Evolutionary conservation across 345 rosid genomes (phyloP), one percentile per base, ranked within the genome.

Genomic region (Abelmoschus esculentus): DNA sequence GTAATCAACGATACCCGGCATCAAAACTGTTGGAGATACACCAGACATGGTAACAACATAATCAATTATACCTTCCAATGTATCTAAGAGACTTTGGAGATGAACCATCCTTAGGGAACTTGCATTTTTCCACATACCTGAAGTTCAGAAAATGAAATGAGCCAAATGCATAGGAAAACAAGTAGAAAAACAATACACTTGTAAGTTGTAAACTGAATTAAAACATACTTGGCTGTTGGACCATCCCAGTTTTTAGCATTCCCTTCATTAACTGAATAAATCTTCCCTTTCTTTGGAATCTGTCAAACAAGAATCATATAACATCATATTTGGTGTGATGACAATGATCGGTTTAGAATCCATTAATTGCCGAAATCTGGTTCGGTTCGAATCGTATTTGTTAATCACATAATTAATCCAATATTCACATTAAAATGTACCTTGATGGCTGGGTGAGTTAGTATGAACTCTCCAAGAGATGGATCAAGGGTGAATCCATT

Each of bases 401-500:
- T 40, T 34, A 22, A 42, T 54, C 32, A 7, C 49, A 14, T 55
- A 26, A 65, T 26, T 31, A 62, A 65, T 74, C 58, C 50, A 68
- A 73, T 13, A 15, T 15, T 15, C 44, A 40, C 44, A 8, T 70
- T 70, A 17, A 17, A n/a, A 42, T n/a, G 73, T 84, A 95, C 99
- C 98, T 87, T 90, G 22, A 95, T 87, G 70, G 87, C 83, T 22
- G 99, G 92, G 79, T 88, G 93, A 69, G 99, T 95, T 36, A 95
- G 86, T 69, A 95, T 88, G 87, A 95, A 95, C 82, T 95, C 98
- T 68, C 99, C 98, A 57, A 91, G 89, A 75, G 97, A 95, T 18
- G 99, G 99, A 78, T 95, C 98, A n/a, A 95, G 84, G 65, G 99
- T 91, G 81, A 95, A 95, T 4, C 97, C 97, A n/a, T 91, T 80